Evolutionary conservation across 306 rosid genomes (phyloP).

Genomic region (Oxytropis ochrocephala): DNA sequence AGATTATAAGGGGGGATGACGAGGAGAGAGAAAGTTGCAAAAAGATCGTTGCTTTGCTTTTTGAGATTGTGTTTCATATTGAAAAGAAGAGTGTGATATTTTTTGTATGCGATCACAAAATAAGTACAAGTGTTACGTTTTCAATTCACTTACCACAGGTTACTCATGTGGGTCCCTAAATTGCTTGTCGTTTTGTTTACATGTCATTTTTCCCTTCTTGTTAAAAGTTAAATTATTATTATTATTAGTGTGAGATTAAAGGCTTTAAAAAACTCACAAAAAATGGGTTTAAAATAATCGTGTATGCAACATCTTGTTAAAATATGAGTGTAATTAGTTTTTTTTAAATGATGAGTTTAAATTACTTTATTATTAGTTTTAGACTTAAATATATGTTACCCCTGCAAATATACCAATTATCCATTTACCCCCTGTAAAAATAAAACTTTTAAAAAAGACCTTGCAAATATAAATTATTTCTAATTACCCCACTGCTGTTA

Average conservation of each 20-base stretch:
- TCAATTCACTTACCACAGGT: background rate
- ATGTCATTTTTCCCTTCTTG: background rate
- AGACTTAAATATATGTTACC: too few relatives aligned
- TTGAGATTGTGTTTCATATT: background rate
- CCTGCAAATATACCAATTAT: too few relatives aligned
- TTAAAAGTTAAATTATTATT: background rate
- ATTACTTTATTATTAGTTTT: too few relatives aligned
- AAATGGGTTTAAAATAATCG: too few relatives aligned
- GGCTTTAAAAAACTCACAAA: too few relatives aligned
- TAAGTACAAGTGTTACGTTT: background rate
- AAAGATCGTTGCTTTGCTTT: conserved; percentile 1
- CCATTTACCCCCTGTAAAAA: too few relatives aligned
- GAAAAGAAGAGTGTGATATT: conserved; percentile 15
- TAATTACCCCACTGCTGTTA: too few relatives aligned
- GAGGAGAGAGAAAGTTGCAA: conserved; percentile 11
- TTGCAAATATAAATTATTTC: too few relatives aligned
- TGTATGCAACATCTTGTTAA: too few relatives aligned
- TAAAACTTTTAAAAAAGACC: too few relatives aligned
- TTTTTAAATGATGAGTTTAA: too few relatives aligned
- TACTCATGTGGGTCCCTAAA: background rate
- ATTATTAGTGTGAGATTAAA: background rate
- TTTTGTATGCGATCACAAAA: background rate
- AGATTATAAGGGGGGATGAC: background rate
- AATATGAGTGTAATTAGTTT: too few relatives aligned
- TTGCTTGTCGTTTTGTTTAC: background rate